Evolutionary conservation across 139 green algal species (phyloP).

Genomic region (Nannochloris sp.): DNA sequence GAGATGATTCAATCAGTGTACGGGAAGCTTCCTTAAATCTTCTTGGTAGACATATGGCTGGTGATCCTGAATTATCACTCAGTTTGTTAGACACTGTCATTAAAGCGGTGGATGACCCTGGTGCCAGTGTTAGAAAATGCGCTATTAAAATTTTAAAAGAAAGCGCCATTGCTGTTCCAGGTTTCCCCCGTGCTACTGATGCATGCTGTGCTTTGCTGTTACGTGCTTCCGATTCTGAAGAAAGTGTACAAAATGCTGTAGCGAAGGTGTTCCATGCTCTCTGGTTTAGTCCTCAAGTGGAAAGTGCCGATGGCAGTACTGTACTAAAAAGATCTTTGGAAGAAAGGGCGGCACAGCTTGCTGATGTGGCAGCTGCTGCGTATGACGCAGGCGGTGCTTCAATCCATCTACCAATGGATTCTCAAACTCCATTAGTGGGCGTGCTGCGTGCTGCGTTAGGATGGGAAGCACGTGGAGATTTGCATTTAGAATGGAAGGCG

Average conservation of each 20-base stretch:
- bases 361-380: constrained; percentile 23
- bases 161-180: constrained; percentile 42
- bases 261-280: constrained; percentile 45
- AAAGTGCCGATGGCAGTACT: background rate
- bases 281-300: constrained; percentile 34
- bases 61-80: constrained; percentile 43
- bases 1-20: constrained; percentile 76
- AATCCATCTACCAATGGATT: constrained; percentile 51
- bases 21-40: constrained; percentile 78
- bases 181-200: constrained; percentile 43
- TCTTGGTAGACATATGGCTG: constrained; percentile 60
- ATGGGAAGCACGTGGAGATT: constrained; percentile 5
- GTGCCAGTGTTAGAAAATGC: constrained; percentile 71
- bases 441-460: constrained; percentile 17
- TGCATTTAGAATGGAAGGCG: constrained; percentile 13
- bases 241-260: constrained; percentile 50
- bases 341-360: constrained; percentile 35
- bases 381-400: constrained; percentile 26
- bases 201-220: constrained; percentile 53
- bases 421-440: constrained; percentile 43
- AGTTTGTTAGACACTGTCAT: constrained; percentile 66
- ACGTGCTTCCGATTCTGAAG: constrained; percentile 38
- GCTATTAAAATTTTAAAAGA: constrained; percentile 80
- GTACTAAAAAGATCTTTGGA: constrained; percentile 13
- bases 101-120: constrained; percentile 46